Evolutionary conservation across 306 rosid genomes (phyloP).

Genomic region (Acacia melanoxylon): DNA sequence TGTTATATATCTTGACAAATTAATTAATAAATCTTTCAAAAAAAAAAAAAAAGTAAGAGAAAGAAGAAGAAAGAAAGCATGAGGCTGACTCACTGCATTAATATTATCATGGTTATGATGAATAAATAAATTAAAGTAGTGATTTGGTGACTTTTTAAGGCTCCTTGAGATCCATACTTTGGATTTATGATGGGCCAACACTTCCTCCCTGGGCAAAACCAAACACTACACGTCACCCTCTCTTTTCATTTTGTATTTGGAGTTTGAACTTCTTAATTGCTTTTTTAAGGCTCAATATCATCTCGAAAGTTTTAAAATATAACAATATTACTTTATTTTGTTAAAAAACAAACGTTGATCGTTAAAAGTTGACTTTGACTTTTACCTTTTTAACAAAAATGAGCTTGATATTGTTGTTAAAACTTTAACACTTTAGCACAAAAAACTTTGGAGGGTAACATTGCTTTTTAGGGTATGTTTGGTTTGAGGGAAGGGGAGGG

Average conservation of each 20-base stretch:
- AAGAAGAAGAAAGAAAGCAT: background rate
- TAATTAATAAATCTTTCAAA: no score
- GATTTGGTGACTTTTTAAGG: background rate
- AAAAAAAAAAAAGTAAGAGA: background rate
- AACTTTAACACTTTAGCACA: no score
- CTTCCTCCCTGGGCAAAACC: background rate
- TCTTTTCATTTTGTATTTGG: background rate
- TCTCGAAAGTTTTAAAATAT: fast-evolving
- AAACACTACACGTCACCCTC: background rate
- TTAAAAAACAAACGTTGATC: no score
- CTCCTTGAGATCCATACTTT: background rate
- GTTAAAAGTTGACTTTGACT: no score
- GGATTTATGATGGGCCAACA: background rate
- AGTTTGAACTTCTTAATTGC: background rate
- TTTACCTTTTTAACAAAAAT: no score
- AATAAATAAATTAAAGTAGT: background rate
- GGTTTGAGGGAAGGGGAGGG: no score
- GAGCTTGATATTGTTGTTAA: fast-evolving
- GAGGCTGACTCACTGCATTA: background rate
- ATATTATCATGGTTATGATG: background rate
- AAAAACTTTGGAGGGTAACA: no score
- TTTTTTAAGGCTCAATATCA: background rate
- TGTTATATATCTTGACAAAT: no score
- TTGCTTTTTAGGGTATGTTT: no score
- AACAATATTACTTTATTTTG: no score